These are phyloP conservation scores for Arabidopsis lyrata DNA, from an alignment of 441 rosid genomes.

Conservation along the genomic window DNA sequence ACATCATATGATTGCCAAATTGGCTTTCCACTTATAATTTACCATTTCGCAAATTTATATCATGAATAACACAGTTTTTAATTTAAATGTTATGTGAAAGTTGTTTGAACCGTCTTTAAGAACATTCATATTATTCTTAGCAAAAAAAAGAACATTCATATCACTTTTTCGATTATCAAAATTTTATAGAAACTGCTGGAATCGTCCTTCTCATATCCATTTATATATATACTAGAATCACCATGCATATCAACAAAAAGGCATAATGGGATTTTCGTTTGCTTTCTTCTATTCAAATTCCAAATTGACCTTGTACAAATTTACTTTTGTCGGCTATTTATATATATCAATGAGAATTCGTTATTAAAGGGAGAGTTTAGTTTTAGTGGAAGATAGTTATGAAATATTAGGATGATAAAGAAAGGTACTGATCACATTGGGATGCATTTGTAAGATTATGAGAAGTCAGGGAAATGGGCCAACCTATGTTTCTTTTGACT, in stretches of 20 bases:
- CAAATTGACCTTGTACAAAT: background rate
- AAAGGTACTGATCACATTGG: slow-evolving; percentile 38
- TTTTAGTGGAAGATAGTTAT: background rate
- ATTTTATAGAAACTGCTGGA: background rate
- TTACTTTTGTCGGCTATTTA: slow-evolving; percentile 24
- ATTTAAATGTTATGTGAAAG: background rate
- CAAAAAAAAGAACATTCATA: slow-evolving; percentile 17
- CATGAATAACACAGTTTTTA: background rate
- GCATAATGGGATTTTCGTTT: background rate
- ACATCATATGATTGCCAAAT: background rate
- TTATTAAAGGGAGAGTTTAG: background rate
- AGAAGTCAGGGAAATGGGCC: slow-evolving; percentile 36
- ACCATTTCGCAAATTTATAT: background rate
- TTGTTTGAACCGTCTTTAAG: slow-evolving; percentile 13
- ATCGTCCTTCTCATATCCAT: background rate
- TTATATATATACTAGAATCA: slow-evolving; percentile 11
- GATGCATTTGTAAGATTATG: slow-evolving; percentile 38
- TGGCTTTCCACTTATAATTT: background rate
- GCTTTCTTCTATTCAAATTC: slow-evolving; percentile 31
- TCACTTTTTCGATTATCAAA: background rate
- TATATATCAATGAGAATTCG: background rate
- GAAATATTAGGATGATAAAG: slow-evolving; percentile 29
- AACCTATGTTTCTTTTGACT: slow-evolving; percentile 37
- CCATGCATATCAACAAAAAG: slow-evolving; percentile 9
- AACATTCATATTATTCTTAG: slow-evolving; percentile 23